phyloP scores from a whole-genome alignment of 805 yeast genomes.

The Pichia manshurica region DNA sequence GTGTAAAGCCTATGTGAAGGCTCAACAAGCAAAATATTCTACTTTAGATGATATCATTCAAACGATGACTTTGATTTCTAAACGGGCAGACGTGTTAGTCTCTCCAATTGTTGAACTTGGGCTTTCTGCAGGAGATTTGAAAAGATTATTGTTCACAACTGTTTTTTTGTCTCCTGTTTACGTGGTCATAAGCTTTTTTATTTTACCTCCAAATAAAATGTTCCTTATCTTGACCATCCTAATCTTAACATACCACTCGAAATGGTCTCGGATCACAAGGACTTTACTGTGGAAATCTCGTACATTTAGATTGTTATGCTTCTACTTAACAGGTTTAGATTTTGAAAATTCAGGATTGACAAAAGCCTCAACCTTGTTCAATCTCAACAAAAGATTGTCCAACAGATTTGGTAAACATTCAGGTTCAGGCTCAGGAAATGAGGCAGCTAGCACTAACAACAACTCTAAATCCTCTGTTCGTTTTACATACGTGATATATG shows the following conservation, averaged over 20 bases:
- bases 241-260: constrained; percentile 77
- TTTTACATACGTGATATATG: constrained; percentile 88
- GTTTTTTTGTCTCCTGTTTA: constrained; percentile 83
- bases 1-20: constrained; percentile 50
- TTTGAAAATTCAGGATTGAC: constrained; percentile 37
- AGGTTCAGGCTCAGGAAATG: constrained; percentile 9
- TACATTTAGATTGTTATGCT: constrained; percentile 61
- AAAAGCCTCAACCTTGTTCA: constrained; percentile 37
- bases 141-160: constrained; percentile 75
- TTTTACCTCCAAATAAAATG: constrained; percentile 66
- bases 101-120: constrained; percentile 73
- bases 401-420: constrained; percentile 27
- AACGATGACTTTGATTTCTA: constrained; percentile 65
- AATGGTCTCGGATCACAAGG: constrained; percentile 78
- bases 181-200: constrained; percentile 57
- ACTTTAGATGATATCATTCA: constrained; percentile 83
- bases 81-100: constrained; percentile 69
- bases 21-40: constrained; percentile 59
- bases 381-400: constrained; percentile 46
- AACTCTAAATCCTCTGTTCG: constrained; percentile 43
- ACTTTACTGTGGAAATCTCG: constrained; percentile 80
- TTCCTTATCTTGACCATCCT: constrained; percentile 54
- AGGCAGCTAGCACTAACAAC: constrained; percentile 1
- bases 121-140: constrained; percentile 73
- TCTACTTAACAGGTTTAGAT: constrained; percentile 84